A percentile compares a stretch with the other conserved stretches of the same genome.
phyloP scores from a whole-genome alignment of 2,329 filamentous ascomycete species.

The Rugonectria rugulosa region DNA sequence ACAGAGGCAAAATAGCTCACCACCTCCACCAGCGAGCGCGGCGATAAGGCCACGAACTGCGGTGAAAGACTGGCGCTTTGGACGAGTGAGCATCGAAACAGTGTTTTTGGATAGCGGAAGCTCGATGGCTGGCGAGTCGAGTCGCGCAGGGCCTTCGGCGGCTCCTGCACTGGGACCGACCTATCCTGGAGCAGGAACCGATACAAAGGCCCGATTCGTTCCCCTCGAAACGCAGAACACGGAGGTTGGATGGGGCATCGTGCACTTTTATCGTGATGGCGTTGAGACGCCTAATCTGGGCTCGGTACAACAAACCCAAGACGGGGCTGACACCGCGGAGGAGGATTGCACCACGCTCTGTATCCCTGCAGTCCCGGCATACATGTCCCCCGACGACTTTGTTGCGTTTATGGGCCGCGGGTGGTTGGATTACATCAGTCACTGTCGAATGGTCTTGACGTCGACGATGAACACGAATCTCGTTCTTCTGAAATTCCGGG shows the following conservation, averaged over 20 bases:
- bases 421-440: slow-evolving; percentile 85
- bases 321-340: slow-evolving; percentile 40
- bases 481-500: slow-evolving; percentile 92
- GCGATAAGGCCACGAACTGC: slow-evolving; percentile 59
- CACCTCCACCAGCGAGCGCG: slow-evolving; percentile 51
- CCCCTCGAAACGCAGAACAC: slow-evolving; percentile 75
- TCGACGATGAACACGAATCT: slow-evolving; percentile 90
- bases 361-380: slow-evolving; percentile 92
- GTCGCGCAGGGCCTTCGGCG: slow-evolving; percentile 55
- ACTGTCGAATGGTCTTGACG: slow-evolving; percentile 94
- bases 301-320: slow-evolving; percentile 37
- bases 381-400: slow-evolving; percentile 90
- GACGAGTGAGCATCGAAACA: slow-evolving; percentile 78
- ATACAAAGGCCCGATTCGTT: slow-evolving; percentile 83
- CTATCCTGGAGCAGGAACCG: slow-evolving; percentile 68
- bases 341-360: slow-evolving; percentile 87
- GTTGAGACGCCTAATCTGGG: slow-evolving; percentile 72
- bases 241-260: slow-evolving; percentile 88
- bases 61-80: slow-evolving; percentile 80
- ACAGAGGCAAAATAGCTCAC: slow-evolving; percentile 50
- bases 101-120: slow-evolving; percentile 67
- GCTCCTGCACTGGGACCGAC: slow-evolving; percentile 63
- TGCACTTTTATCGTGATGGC: slow-evolving; percentile 90
- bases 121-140: slow-evolving; percentile 47
- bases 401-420: slow-evolving; percentile 89